Evolutionary conservation across 2,329 filamentous ascomycete genomes (phyloP).

Genomic region (Arthrobotrys megalospora): DNA sequence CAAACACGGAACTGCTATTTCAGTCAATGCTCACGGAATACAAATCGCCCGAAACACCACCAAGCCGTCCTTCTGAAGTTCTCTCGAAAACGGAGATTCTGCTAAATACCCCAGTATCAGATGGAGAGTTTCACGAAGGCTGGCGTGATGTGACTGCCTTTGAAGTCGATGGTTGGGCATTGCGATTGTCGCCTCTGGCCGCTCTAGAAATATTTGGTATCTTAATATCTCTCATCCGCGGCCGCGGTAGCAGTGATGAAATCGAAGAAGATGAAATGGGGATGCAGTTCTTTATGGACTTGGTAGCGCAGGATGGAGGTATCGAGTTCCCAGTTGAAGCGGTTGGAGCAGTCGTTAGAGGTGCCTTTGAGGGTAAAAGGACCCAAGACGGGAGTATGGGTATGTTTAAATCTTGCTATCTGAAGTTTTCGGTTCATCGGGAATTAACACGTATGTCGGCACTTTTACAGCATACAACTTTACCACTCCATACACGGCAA

Average conservation of each 20-base stretch:
- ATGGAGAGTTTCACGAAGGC: constrained; percentile 61
- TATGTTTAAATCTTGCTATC: constrained; percentile 11
- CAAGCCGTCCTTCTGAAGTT: constrained; percentile 17
- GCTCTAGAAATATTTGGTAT: constrained; percentile 27
- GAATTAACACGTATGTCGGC: neutral
- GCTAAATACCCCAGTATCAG: constrained; percentile 58
- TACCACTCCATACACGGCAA: constrained; percentile 34
- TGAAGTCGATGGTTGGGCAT: constrained; percentile 42
- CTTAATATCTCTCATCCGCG: constrained; percentile 29
- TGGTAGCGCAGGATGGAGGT: constrained; percentile 47
- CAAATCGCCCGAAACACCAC: constrained; percentile 28
- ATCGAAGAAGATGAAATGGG: constrained; percentile 39
- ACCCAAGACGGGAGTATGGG: constrained; percentile 49
- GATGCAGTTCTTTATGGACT: constrained; percentile 38
- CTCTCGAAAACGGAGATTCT: constrained; percentile 31
- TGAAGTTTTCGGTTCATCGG: neutral
- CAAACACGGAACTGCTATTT: constrained; percentile 48
- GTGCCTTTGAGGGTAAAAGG: constrained; percentile 39
- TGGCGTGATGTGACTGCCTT: constrained; percentile 62
- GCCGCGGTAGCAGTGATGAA: constrained; percentile 1
- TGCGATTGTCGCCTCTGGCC: constrained; percentile 31
- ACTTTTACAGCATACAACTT: constrained; percentile 24
- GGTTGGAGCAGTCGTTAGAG: constrained; percentile 35
- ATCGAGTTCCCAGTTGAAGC: constrained; percentile 40
- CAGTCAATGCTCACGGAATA: constrained; percentile 43